Base-by-base conservation (phyloP, 1,139 yeast species). In the Saccharomyces uvarum region DNA sequence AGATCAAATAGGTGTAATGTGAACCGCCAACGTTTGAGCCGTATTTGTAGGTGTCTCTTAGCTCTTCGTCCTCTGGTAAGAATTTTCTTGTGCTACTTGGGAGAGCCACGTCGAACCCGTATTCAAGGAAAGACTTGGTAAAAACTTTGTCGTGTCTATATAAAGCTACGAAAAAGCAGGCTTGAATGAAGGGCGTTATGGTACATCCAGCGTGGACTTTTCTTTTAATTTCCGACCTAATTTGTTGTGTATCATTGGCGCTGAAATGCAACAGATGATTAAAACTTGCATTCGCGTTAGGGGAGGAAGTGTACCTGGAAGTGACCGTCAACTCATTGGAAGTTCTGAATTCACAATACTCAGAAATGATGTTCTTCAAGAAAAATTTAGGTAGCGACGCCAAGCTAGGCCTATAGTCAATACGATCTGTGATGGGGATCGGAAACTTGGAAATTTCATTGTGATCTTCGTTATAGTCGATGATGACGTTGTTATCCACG, bases 21-120 rank as follows among this genome's bases (percentile, higher is more conserved):
- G 58, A 50, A 3, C 67, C 68, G 24, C 64, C 68, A 21, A 65
- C 64, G 52, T 62, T 60, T 19, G 63, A 47, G 26, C 69, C 68
- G 58, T 56, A 64, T 52, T 60, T 59, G 53, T 59, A 62, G 29
- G 55, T 47, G 3, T 58, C 59, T 13, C 51, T 51, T 2, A 59
- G 4, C 19, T 57, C 59, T 8, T 50, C 41, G 14, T 59, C 62
- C 2, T 54, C 53, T 7, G 66, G 64, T 47, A 64, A 51, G 7
- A 53, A 31, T 24, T 54, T 53, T 32, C 68, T 52, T 4, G 61
- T 52, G 51, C 62, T 60, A 47, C 61, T 61, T 4, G 67, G 64
- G 16, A 65, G 49, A 4, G 61, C 58, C 26, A 64, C 52, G 55
- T 64, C 66, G 28, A 62, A 54, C 14, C 61, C 60, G 51, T 59